Percentiles rank a stretch among this genome's conserved stretches.
phyloP scores from a whole-genome alignment of 305 asterid species.

The Ilex paraguariensis region DNA sequence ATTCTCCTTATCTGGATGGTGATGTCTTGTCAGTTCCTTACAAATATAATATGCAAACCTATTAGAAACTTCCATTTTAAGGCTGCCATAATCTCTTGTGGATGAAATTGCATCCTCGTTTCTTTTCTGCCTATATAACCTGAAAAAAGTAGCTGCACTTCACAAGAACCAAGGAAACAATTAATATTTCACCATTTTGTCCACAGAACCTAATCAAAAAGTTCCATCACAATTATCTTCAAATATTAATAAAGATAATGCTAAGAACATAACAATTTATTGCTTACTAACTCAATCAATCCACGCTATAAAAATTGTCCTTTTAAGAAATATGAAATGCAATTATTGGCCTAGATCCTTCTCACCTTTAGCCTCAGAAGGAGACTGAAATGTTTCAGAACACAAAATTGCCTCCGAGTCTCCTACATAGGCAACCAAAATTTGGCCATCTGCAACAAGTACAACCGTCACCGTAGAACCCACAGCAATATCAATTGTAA shows the following conservation, averaged over 20 bases:
- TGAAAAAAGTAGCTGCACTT: constrained; percentile 66
- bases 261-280: too few relatives aligned
- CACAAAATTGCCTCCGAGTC: constrained; percentile 96
- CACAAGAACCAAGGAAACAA: constrained; percentile 9
- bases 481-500: constrained; percentile 67
- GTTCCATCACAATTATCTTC: too few relatives aligned
- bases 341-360: constrained; percentile 4
- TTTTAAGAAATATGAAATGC: not conserved
- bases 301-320: not conserved
- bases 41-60: constrained; percentile 65
- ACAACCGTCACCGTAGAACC: constrained; percentile 91
- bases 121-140: constrained; percentile 64
- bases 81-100: constrained; percentile 48
- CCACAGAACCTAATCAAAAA: too few relatives aligned
- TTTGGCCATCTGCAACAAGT: constrained; percentile 69
- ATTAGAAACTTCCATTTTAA: constrained; percentile 62
- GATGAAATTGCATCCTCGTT: constrained; percentile 41
- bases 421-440: constrained; percentile 90
- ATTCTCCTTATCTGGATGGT: constrained; percentile 79
- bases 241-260: too few relatives aligned
- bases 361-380: constrained; percentile 85
- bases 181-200: not conserved
- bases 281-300: not conserved
- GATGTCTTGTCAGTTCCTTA: constrained; percentile 83
- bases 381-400: constrained; percentile 78